Evolutionary conservation across 495 filamentous ascomycete genomes (phyloP), one percentile per base, ranked within the genome.

Genomic region (Annulohypoxylon maeteangense): DNA sequence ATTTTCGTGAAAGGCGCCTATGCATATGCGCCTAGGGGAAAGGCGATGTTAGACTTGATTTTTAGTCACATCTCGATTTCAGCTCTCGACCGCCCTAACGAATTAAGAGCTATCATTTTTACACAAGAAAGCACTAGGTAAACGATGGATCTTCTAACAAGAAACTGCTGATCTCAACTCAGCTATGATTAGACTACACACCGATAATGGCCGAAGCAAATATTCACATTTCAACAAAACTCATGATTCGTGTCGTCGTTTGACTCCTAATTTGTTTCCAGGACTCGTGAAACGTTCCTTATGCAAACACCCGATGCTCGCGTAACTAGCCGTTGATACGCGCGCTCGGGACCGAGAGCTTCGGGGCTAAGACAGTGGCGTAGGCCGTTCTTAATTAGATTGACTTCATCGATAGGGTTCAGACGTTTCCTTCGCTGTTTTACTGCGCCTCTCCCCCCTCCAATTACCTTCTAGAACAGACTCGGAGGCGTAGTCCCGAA

Each of bases 1-100:
- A 11, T 54, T 61, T 60, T 34, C 32, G 47, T 23, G 32, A 64
- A 23, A 23, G 53, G 67, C 47, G 50, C 61, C 40, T 29, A 55
- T 61, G 61, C 55, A 61, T 61, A 61, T 70, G 47, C 45, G 65
- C 53, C 53, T 44, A 32, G 34, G 36, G 38, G 36, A 62, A 54
- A 50, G 29, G 47, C 48, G 67, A 54, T 45, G 48, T 61, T 55
- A 69, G 55, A 70, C 42, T 45, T 36, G 38, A 34, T 12, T 38
- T 64, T 48, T 31, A 60, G 6, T 22, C 31, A 8, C 18, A 44
- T 51, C 58, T 53, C 34, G 45, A 55, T 45, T 20, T n/a, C 42
- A 57, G 45, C 51, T 53, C 25, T 48, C 42, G n/a, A 58, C 50
- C 7, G 27, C 23, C 20, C 20, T 54, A 31, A 31, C 12, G 18